These are phyloP conservation scores for Penicillium freii DNA, from an alignment of 2,329 filamentous ascomycete species.

Conservation along the genomic window DNA sequence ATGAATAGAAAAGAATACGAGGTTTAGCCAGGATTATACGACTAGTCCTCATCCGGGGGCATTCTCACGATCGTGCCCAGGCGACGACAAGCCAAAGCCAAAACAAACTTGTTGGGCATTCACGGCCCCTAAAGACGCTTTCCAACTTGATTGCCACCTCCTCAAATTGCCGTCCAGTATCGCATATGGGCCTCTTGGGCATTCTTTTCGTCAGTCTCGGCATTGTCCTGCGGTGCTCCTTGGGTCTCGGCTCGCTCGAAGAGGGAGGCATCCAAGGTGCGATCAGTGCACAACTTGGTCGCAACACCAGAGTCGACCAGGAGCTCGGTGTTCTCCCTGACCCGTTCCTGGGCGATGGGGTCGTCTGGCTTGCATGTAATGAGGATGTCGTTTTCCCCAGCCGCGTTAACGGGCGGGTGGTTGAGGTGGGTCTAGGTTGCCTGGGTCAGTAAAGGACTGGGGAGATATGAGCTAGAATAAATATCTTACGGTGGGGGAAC, in stretches of 20 bases:
- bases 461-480: neutral
- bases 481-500: neutral
- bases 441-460: neutral
- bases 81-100: neutral
- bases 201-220: neutral
- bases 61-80: neutral
- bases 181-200: neutral
- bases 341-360: neutral
- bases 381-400: slow-evolving; percentile 1
- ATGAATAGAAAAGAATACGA: neutral
- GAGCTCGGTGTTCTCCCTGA: neutral
- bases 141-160: neutral
- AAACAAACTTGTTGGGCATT: neutral
- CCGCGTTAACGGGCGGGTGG: neutral
- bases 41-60: neutral
- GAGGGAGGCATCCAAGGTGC: neutral
- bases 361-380: neutral
- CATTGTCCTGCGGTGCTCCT: neutral
- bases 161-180: neutral
- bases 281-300: neutral
- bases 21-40: fast-evolving
- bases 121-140: neutral
- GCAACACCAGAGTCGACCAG: neutral
- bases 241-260: neutral
- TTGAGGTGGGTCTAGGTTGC: neutral